phyloP scores from a whole-genome alignment of 495 filamentous ascomycete genomes.

The Neurospora sp. region DNA sequence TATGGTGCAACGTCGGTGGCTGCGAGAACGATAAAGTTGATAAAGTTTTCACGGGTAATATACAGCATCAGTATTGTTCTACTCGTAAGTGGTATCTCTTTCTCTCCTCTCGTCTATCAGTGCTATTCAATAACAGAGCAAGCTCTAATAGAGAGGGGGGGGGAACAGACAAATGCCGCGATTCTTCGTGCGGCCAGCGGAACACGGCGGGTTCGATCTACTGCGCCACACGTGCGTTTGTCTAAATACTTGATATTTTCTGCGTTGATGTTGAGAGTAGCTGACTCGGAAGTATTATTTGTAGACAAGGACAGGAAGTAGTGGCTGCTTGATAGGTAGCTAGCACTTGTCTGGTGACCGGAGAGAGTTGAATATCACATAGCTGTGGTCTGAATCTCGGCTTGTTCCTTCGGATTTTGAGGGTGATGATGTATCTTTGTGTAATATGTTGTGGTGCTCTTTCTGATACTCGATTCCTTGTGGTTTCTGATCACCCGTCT shows the following conservation, averaged over 20 bases:
- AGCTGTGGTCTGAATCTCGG: neutral
- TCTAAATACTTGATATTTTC: too few relatives aligned
- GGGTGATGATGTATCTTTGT: neutral
- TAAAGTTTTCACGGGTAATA: neutral
- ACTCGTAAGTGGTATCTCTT: neutral
- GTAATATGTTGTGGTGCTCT: neutral
- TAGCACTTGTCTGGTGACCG: neutral
- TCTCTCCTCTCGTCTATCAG: neutral
- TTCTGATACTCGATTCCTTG: neutral
- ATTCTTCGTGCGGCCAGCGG: neutral
- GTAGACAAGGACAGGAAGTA: neutral
- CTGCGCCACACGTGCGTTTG: neutral
- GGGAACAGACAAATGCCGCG: neutral
- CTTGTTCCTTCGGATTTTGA: neutral
- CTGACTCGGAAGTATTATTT: neutral
- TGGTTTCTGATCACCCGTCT: neutral
- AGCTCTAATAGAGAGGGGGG: neutral
- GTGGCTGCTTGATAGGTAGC: neutral
- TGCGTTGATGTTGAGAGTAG: neutral
- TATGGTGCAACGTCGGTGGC: neutral
- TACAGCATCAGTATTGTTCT: neutral
- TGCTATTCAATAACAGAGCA: neutral
- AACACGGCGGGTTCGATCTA: neutral
- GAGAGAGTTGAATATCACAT: neutral
- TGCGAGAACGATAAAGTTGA: neutral